Base-by-base conservation (phyloP, 2,329 filamentous ascomycete genomes). In the Fusarium sp. region DNA sequence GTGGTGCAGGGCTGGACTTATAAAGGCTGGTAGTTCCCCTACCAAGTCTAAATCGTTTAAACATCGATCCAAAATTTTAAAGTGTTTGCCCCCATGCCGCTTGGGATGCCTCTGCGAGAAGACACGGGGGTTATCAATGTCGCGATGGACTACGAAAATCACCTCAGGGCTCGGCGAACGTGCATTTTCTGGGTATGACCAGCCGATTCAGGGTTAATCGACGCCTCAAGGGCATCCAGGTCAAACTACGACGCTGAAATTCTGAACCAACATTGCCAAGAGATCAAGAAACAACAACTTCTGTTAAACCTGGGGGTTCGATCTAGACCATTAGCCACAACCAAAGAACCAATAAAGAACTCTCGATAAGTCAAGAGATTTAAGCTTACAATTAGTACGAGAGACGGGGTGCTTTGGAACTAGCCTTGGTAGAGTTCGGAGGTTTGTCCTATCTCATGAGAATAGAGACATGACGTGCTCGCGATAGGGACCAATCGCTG, bases 121-220 rank as follows among this genome's bases (percentile, higher is more conserved):
- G 60, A 42, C 12, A 59, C 39, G 54, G 64, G 60, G 60, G 66
- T 38, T 50, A 63, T 47, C 48, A 60, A 78, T 78, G 77, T 78
- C 77, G 77, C 63, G 70, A 78, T 78, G 75, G 36, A 42, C 59
- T 56, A 62, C 44, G 24, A 20, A 69, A 72, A 78, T 78, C 75
- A 77, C 76, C 73, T 77, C 72, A 77, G 70, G 56, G 18, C 45
- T 62, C 55, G 63, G 65, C 51, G 45, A 74, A 26, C 53, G 18
- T 48, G 59, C 48, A 9, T 47, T 57, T 51, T 35, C 15, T 58
- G 28, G 48, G 32, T 14, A 50, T 58, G 14, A 24, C 45, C 17
- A 53, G 38, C 57, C 36, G 22, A 38, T 36, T 24, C n/a, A 59
- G 66, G 60, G 47, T 59, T 26, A 39, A 42, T 26, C 35, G n/a